Conservation (phyloP, 176 grass and related monocot species). For the Paspalum notatum region DNA sequence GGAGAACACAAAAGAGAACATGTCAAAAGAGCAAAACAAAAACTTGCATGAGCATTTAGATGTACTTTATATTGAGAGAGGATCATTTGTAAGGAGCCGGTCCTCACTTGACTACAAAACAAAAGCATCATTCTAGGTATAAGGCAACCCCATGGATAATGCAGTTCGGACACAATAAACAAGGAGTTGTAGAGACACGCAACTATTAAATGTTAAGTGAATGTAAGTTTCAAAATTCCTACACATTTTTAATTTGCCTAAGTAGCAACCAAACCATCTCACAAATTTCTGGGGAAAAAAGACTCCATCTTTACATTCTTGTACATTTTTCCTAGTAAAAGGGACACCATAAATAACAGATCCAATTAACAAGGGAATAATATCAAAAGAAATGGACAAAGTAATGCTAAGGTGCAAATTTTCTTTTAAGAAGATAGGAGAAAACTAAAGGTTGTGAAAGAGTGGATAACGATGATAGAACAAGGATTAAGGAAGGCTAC, state of each 20-base stretch:
- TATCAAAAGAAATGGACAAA: constrained; percentile 22
- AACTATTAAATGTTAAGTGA: background rate
- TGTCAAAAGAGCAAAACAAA: constrained; percentile 3
- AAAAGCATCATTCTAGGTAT: background rate
- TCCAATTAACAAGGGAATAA: background rate
- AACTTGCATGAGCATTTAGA: background rate
- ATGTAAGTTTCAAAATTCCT: background rate
- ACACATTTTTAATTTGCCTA: background rate
- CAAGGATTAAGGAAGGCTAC: background rate
- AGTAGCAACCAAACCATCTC: constrained; percentile 2
- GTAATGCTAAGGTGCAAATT: background rate
- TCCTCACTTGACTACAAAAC: constrained; percentile 16
- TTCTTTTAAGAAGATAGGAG: constrained; percentile 8
- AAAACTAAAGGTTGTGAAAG: background rate
- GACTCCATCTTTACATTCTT: background rate
- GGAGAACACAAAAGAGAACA: constrained; percentile 14
- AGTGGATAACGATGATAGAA: background rate
- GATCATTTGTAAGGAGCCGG: background rate
- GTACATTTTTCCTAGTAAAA: constrained; percentile 14
- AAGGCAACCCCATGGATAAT: background rate
- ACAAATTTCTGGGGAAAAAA: background rate
- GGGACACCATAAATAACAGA: background rate
- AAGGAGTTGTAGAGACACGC: background rate
- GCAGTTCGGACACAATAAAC: background rate
- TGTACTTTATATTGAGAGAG: constrained; percentile 4